Evolutionary conservation across 371 early-diverging fungal genomes (phyloP).

Genomic region (Mortierella polycephala): DNA sequence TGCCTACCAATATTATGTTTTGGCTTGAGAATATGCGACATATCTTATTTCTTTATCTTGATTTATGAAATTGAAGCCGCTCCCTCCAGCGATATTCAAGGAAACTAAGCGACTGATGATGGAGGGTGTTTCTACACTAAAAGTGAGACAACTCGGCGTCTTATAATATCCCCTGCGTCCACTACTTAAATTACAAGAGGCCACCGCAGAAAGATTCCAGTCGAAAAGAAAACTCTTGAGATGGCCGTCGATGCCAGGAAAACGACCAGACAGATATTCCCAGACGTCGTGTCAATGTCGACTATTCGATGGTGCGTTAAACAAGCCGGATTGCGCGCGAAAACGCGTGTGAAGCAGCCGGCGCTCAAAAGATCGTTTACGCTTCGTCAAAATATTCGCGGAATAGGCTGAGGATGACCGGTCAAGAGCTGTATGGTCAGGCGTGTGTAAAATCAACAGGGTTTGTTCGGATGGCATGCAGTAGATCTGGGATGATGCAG

Average conservation of each 20-base stretch:
- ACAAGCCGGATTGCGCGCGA: slow-evolving; percentile 22
- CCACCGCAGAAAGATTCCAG: neutral
- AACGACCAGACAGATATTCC: neutral
- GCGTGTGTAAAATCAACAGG: slow-evolving; percentile 9
- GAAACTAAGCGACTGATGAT: neutral
- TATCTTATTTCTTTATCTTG: too few relatives aligned
- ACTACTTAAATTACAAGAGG: slow-evolving; percentile 2
- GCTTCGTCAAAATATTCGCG: slow-evolving; percentile 12
- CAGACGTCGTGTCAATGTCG: neutral
- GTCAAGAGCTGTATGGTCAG: neutral
- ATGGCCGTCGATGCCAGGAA: slow-evolving; percentile 11
- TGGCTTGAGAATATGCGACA: too few relatives aligned
- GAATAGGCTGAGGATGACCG: slow-evolving; percentile 28
- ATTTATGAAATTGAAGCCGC: too few relatives aligned
- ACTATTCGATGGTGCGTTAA: slow-evolving; percentile 20
- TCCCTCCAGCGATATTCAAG: neutral
- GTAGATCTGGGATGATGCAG: neutral
- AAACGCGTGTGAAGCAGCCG: slow-evolving; percentile 20
- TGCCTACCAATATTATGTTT: too few relatives aligned
- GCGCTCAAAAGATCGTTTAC: slow-evolving; percentile 14
- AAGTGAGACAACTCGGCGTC: neutral
- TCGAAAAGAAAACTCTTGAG: neutral
- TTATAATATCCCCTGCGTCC: neutral
- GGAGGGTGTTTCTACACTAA: slow-evolving; percentile 1
- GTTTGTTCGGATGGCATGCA: neutral